Conservation (phyloP, 352 stramenopile species). For the Phytophthora aleatoria region DNA sequence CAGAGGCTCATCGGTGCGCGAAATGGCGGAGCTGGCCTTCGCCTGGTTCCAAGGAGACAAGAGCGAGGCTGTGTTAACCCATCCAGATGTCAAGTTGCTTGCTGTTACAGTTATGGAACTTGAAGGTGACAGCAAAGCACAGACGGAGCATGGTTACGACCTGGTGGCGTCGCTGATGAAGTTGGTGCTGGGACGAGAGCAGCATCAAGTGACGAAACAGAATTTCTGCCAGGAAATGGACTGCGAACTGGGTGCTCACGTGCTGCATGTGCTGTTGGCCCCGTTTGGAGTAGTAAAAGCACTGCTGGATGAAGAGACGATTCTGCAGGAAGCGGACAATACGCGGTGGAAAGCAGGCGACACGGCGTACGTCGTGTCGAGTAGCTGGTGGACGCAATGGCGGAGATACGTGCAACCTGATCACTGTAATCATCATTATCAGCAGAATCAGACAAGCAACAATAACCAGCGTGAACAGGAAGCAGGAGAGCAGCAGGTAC, state of each 20-base stretch:
- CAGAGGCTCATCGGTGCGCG: slow-evolving; percentile 21
- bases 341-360: slow-evolving; percentile 50
- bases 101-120: slow-evolving; percentile 36
- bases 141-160: slow-evolving; percentile 27
- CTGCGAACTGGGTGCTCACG: slow-evolving; percentile 30
- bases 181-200: slow-evolving; percentile 22
- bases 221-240: slow-evolving; percentile 30
- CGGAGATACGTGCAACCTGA: slow-evolving; percentile 35
- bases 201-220: slow-evolving; percentile 27
- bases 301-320: slow-evolving; percentile 46
- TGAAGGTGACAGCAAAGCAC: slow-evolving; percentile 18
- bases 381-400: slow-evolving; percentile 68
- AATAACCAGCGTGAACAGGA: slow-evolving; percentile 15
- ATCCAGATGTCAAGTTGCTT: slow-evolving; percentile 42
- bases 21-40: slow-evolving; percentile 61
- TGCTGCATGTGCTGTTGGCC: slow-evolving; percentile 53
- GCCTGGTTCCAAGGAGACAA: slow-evolving; percentile 58
- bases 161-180: slow-evolving; percentile 33
- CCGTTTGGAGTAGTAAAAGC: slow-evolving; percentile 62
- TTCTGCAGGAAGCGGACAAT: slow-evolving; percentile 43
- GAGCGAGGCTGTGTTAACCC: slow-evolving; percentile 30
- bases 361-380: slow-evolving; percentile 55
- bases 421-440: slow-evolving; percentile 1
- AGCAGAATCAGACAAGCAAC: slow-evolving; percentile 3
- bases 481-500: slow-evolving; percentile 27